Evolutionary conservation across 345 rosid genomes (phyloP), one percentile per base, ranked within the genome.

Genomic region (Populus simonii): DNA sequence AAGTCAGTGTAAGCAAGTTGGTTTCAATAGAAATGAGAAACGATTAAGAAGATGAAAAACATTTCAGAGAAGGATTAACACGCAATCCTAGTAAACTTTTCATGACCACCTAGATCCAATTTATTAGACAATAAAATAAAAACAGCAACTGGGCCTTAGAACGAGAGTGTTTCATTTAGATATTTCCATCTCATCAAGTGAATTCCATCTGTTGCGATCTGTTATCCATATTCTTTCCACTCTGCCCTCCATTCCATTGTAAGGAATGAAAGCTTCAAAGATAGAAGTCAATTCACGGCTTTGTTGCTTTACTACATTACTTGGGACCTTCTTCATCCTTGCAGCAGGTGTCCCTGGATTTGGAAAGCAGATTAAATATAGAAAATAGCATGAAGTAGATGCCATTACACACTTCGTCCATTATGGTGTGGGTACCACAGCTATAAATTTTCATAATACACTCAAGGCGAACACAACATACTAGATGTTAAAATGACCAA

Each of bases 161-260:
- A 22, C 23, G 1, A 22, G 2, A 36, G 29, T 39, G 7, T 11
- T 55, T 39, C 29, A 12, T 61, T 57, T 27, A 66, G 66, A 80
- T 17, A 49, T 10, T 4, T 0, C 11, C n/a, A 36, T 49, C 89
- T 86, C 84, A 93, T 95, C 97, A 93, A 85, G 81, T 96, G 99
- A 76, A 88, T 80, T 75, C 95, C 94, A 78, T 96, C 97, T 6
- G 96, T 78, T 39, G 99, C 98, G 73, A 89, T 93, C 99, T 22
- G 94, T 96, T 78, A 96, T 90, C 98, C 99, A 93, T 83, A 96
- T 90, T 79, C 97, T 93, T 86, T 92, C 98, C 72, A 85, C 90
- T 85, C 77, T 88, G 70, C 91, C 95, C 80, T 89, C 97, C 97
- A 91, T 92, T 75, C 92, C 97, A 66, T 66, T 78, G 84, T 93